phyloP scores from a whole-genome alignment of 371 early-diverging fungal species.

The Mortierella sp. region DNA sequence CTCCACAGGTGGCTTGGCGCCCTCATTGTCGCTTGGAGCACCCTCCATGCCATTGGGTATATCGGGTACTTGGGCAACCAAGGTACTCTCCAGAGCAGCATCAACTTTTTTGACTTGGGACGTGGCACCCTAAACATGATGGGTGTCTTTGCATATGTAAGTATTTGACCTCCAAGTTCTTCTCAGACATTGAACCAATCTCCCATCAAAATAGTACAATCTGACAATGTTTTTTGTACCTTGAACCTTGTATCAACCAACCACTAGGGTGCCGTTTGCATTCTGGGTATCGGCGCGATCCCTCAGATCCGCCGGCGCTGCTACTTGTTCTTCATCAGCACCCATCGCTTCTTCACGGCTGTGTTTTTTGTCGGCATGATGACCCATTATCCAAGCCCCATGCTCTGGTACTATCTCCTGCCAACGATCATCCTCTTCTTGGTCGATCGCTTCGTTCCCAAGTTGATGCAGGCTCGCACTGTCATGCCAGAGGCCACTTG shows the following conservation, averaged over 20 bases:
- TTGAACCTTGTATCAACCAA: background rate
- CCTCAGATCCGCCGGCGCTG: constrained; percentile 37
- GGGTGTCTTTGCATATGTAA: constrained; percentile 48
- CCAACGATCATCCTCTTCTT: constrained; percentile 44
- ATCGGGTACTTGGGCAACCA: constrained; percentile 23
- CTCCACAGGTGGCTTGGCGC: constrained; percentile 51
- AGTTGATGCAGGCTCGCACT: constrained; percentile 43
- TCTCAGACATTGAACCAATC: background rate
- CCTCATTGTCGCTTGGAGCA: constrained; percentile 39
- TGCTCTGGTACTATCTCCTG: constrained; percentile 51
- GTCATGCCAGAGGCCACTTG: constrained; percentile 42
- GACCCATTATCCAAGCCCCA: constrained; percentile 29
- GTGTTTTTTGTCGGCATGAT: constrained; percentile 42
- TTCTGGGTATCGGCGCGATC: constrained; percentile 38
- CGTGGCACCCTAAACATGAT: constrained; percentile 50
- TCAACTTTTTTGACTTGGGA: constrained; percentile 27
- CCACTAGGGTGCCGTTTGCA: constrained; percentile 33
- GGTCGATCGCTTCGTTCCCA: constrained; percentile 47
- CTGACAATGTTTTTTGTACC: background rate
- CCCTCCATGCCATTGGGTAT: constrained; percentile 38
- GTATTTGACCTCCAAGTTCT: background rate
- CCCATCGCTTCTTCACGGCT: constrained; percentile 35
- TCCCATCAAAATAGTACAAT: no score
- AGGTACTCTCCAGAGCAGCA: constrained; percentile 11
- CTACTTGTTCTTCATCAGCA: constrained; percentile 37